Evolutionary conservation across 2,329 filamentous ascomycete genomes (phyloP).

Genomic region (Fonsecaea nubica): DNA sequence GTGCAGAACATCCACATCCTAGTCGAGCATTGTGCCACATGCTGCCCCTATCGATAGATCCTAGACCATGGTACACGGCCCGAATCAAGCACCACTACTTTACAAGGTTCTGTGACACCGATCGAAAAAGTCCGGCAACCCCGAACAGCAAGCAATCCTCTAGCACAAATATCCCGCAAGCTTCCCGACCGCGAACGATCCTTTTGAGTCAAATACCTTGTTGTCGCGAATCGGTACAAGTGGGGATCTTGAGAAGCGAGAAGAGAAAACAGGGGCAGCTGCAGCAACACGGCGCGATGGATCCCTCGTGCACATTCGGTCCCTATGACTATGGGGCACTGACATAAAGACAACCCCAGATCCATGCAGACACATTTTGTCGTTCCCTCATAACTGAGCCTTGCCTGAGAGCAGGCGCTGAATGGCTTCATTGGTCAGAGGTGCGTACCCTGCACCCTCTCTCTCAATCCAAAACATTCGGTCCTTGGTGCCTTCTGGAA

Average conservation of each 20-base stretch:
- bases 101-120: not conserved
- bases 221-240: not conserved
- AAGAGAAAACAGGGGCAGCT: not conserved
- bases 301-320: not conserved
- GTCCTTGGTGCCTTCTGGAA: constrained; percentile 16
- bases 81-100: not conserved
- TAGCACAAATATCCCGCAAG: not conserved
- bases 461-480: constrained; percentile 25
- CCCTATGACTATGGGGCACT: not conserved
- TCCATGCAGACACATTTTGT: not conserved
- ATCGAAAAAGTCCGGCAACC: not conserved
- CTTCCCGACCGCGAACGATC: not conserved
- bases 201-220: constrained; percentile 1
- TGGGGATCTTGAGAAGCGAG: not conserved
- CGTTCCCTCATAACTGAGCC: constrained; percentile 14
- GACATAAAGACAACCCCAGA: constrained; percentile 5
- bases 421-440: constrained; percentile 15
- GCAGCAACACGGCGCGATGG: not conserved
- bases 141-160: constrained; percentile 1
- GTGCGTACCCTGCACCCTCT: constrained; percentile 23
- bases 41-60: not conserved
- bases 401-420: constrained; percentile 19
- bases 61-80: not conserved
- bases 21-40: not conserved
- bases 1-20: not conserved